These are phyloP conservation scores for Rubus idaeus DNA, from an alignment of 306 rosid genomes.

Conservation along the genomic window DNA sequence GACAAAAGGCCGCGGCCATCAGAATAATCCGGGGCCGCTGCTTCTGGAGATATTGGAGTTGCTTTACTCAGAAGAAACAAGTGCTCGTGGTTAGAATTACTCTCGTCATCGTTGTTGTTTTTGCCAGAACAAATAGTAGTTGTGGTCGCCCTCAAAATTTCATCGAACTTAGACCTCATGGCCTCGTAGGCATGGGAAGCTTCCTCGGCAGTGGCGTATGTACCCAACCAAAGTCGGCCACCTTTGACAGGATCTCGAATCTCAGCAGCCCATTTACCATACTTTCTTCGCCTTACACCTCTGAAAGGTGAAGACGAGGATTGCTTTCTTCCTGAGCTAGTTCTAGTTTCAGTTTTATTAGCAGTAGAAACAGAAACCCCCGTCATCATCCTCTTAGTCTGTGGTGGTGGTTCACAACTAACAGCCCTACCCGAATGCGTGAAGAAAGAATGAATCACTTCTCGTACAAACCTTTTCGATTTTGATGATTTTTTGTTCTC, in stretches of 20 bases:
- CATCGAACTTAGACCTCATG: neutral
- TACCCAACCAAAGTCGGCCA: neutral
- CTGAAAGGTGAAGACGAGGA: neutral
- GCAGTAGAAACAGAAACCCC: too few relatives aligned
- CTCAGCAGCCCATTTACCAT: neutral
- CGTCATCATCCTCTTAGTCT: too few relatives aligned
- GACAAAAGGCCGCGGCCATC: too few relatives aligned
- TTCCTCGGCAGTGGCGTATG: neutral
- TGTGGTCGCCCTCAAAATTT: neutral
- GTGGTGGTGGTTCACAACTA: too few relatives aligned
- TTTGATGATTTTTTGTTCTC: neutral
- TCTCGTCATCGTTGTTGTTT: neutral
- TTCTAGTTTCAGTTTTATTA: too few relatives aligned
- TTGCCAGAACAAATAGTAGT: neutral
- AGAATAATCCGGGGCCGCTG: too few relatives aligned
- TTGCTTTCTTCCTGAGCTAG: too few relatives aligned
- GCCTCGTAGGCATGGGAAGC: neutral
- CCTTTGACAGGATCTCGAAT: neutral
- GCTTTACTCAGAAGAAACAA: neutral
- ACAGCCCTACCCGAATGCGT: neutral
- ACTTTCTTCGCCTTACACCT: neutral
- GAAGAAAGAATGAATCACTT: neutral
- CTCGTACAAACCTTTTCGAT: neutral
- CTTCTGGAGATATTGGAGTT: neutral
- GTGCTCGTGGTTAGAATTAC: neutral